Conservation (phyloP, 1,284 basidiomycete genomes). For the Xerocomus minutiporus region DNA sequence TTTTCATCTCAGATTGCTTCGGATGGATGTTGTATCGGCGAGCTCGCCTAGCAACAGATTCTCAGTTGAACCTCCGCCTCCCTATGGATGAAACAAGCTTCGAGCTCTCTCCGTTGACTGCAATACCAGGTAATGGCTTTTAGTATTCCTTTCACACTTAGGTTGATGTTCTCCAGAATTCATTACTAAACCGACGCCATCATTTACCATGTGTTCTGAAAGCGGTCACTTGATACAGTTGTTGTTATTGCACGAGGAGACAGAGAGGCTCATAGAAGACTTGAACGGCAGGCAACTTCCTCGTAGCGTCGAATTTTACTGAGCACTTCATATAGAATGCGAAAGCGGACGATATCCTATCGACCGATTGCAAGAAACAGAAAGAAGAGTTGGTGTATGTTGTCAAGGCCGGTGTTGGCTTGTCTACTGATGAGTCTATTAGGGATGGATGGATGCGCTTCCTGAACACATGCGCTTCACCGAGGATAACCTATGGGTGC, state of each 20-base stretch:
- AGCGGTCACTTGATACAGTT: constrained; percentile 68
- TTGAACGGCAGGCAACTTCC: constrained; percentile 21
- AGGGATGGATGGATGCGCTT: constrained; percentile 63
- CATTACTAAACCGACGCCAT: constrained; percentile 54
- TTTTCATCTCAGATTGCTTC: constrained; percentile 54
- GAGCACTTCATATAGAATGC: constrained; percentile 14
- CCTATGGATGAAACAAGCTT: constrained; percentile 76
- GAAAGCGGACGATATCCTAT: constrained; percentile 22
- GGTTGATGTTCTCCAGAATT: constrained; percentile 46
- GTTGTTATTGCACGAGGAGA: constrained; percentile 54
- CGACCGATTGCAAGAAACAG: constrained; percentile 25
- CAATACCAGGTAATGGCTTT: constrained; percentile 50
- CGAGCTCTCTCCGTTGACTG: constrained; percentile 59
- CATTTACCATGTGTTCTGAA: constrained; percentile 45
- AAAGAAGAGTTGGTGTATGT: constrained; percentile 26
- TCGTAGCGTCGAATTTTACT: constrained; percentile 3
- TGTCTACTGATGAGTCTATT: constrained; percentile 7
- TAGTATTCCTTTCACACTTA: background rate
- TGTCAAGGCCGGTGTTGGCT: background rate
- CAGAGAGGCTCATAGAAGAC: constrained; percentile 47
- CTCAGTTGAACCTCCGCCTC: constrained; percentile 58
- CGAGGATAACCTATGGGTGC: constrained; percentile 60
- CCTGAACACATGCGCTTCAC: constrained; percentile 66
- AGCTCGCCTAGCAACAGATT: constrained; percentile 44
- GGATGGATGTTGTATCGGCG: constrained; percentile 49